Evolutionary conservation across 2,329 filamentous ascomycete genomes (phyloP).

Genomic region (Cladosporium velox): DNA sequence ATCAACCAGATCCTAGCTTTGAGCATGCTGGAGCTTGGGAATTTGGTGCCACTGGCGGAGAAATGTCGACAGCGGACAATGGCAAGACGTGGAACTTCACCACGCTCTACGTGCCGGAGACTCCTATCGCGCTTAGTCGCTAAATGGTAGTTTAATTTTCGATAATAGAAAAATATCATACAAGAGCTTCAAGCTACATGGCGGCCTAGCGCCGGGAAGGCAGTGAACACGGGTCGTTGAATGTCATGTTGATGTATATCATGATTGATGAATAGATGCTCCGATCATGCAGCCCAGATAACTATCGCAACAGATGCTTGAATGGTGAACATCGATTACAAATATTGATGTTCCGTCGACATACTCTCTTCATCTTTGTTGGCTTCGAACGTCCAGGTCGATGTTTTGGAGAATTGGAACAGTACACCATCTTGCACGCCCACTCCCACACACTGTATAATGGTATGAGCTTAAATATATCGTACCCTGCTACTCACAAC

Average conservation of each 20-base stretch:
- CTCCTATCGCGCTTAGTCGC: neutral
- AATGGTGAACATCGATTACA: too few relatives aligned
- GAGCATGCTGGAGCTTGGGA: conserved; percentile 19
- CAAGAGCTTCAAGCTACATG: neutral
- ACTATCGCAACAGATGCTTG: too few relatives aligned
- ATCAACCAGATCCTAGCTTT: conserved; percentile 21
- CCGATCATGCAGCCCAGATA: too few relatives aligned
- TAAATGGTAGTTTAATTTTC: neutral
- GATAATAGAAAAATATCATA: neutral
- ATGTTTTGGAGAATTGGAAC: too few relatives aligned
- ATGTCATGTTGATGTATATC: neutral
- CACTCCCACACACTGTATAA: too few relatives aligned
- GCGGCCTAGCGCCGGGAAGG: neutral
- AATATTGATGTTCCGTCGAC: too few relatives aligned
- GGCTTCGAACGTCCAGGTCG: too few relatives aligned
- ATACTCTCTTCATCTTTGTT: too few relatives aligned
- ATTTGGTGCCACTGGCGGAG: conserved; percentile 21
- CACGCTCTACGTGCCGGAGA: conserved; percentile 19
- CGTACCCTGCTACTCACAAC: too few relatives aligned
- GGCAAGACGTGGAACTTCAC: conserved; percentile 23
- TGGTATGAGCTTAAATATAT: too few relatives aligned
- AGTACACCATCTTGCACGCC: too few relatives aligned
- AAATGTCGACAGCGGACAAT: conserved; percentile 22
- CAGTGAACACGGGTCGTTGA: neutral
- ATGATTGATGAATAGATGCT: neutral